Percentiles rank a stretch among this genome's conserved stretches.
phyloP scores from a whole-genome alignment of 805 yeast species.

The Teunomyces lycoperdinae region DNA sequence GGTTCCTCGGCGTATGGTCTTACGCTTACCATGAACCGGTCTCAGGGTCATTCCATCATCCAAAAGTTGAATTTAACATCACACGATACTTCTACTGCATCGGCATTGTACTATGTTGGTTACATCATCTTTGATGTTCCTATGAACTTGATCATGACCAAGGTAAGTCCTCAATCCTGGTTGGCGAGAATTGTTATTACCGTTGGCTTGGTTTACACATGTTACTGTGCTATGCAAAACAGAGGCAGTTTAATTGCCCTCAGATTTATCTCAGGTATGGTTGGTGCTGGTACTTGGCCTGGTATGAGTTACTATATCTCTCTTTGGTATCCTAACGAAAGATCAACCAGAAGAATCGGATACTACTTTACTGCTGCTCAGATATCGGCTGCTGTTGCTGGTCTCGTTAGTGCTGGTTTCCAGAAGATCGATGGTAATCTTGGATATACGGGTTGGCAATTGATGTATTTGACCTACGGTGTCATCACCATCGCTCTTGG shows the following conservation, averaged over 20 bases:
- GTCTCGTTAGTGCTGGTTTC: slow-evolving; percentile 83
- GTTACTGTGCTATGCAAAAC: slow-evolving; percentile 61
- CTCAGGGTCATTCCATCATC: slow-evolving; percentile 56
- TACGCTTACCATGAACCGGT: slow-evolving; percentile 74
- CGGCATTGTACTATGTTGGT: slow-evolving; percentile 80
- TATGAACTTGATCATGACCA: slow-evolving; percentile 83
- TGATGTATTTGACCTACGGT: slow-evolving; percentile 82
- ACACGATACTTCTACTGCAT: slow-evolving; percentile 67
- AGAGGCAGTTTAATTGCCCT: slow-evolving; percentile 64
- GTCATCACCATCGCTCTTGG: slow-evolving; percentile 64
- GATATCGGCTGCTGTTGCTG: slow-evolving; percentile 85
- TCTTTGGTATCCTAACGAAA: slow-evolving; percentile 78
- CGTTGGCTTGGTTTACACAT: slow-evolving; percentile 74
- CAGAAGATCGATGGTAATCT: slow-evolving; percentile 72
- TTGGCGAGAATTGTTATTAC: slow-evolving; percentile 70
- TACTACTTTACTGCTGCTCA: slow-evolving; percentile 92
- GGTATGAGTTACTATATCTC: slow-evolving; percentile 82
- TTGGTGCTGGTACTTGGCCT: slow-evolving; percentile 89
- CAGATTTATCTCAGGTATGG: slow-evolving; percentile 69
- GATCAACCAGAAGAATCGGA: slow-evolving; percentile 77
- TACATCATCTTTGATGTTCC: slow-evolving; percentile 84
- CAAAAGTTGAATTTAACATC: slow-evolving; percentile 50
- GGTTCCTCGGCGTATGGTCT: slow-evolving; percentile 77
- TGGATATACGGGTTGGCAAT: slow-evolving; percentile 81
- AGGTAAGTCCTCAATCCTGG: slow-evolving; percentile 83